Conservation (phyloP, 2,329 filamentous ascomycete genomes). For the Chrysoporthe deuterocubensis region DNA sequence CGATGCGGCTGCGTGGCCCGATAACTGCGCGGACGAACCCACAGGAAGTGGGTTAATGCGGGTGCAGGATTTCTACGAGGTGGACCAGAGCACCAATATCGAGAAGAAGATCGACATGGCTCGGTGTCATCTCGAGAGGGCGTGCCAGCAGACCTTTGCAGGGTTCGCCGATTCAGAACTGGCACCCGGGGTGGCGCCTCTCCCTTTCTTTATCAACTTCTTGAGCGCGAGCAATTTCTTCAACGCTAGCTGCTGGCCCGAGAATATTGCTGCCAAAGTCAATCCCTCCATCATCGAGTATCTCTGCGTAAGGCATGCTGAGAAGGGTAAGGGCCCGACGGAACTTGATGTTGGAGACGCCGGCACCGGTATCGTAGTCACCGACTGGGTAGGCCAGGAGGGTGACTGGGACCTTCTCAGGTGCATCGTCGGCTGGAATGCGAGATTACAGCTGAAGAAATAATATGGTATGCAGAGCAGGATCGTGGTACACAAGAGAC, state of each 20-base stretch:
- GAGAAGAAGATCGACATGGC: slow-evolving; percentile 77
- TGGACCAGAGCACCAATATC: slow-evolving; percentile 75
- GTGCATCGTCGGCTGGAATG: slow-evolving; percentile 91
- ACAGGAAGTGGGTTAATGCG: slow-evolving; percentile 74
- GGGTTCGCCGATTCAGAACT: slow-evolving; percentile 42
- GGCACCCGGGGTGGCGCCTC: slow-evolving; percentile 29
- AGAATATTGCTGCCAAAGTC: slow-evolving; percentile 83
- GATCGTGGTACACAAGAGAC: neutral
- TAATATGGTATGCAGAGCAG: neutral
- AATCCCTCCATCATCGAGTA: slow-evolving; percentile 76
- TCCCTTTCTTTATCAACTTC: slow-evolving; percentile 88
- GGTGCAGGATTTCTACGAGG: slow-evolving; percentile 94
- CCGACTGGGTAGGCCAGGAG: slow-evolving; percentile 86
- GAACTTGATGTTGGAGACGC: slow-evolving; percentile 67
- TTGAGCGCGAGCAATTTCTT: slow-evolving; percentile 93
- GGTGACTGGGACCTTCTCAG: slow-evolving; percentile 91
- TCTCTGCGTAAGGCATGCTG: slow-evolving; percentile 61
- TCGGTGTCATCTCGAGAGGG: slow-evolving; percentile 76
- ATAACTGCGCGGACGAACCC: slow-evolving; percentile 81
- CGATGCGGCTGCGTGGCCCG: slow-evolving; percentile 74
- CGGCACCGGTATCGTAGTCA: slow-evolving; percentile 84
- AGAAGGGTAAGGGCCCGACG: slow-evolving; percentile 53
- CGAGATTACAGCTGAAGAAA: slow-evolving; percentile 58
- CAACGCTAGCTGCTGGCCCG: slow-evolving; percentile 89
- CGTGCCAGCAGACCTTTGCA: slow-evolving; percentile 56